Evolutionary conservation across 2,329 filamentous ascomycete species (phyloP).

Genomic region (Myriangium duriaei): DNA sequence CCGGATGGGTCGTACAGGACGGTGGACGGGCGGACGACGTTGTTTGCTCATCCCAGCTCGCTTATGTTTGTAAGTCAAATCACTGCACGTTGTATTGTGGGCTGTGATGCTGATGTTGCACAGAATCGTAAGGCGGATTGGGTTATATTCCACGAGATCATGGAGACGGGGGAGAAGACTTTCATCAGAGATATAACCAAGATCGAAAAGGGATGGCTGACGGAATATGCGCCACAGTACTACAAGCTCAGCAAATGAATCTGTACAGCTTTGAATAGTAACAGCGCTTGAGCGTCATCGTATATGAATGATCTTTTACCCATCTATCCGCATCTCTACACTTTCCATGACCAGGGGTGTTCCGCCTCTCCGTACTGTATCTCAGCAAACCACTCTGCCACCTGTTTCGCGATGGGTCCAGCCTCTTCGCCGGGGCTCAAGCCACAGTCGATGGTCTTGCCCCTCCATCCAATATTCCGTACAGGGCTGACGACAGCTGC

Average conservation of each 20-base stretch:
- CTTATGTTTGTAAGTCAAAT: constrained; percentile 60
- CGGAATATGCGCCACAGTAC: constrained; percentile 77
- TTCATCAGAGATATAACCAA: constrained; percentile 88
- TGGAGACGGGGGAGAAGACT: constrained; percentile 78
- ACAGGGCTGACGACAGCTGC: constrained; percentile 90
- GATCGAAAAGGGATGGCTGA: constrained; percentile 82
- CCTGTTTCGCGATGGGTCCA: constrained; percentile 68
- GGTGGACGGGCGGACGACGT: constrained; percentile 61
- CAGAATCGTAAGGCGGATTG: constrained; percentile 85
- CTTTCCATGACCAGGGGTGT: constrained; percentile 67
- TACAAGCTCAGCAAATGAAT: constrained; percentile 45
- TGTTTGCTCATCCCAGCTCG: constrained; percentile 83
- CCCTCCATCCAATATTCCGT: constrained; percentile 79
- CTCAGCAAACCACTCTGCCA: constrained; percentile 94
- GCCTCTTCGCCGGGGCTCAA: constrained; percentile 71
- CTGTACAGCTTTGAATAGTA: background rate
- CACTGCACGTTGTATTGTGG: background rate
- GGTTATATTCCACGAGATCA: constrained; percentile 88
- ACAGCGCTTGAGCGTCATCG: too few species aligned
- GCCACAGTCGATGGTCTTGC: constrained; percentile 68
- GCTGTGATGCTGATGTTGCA: background rate
- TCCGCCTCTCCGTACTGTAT: constrained; percentile 92
- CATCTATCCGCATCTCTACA: constrained; percentile 1
- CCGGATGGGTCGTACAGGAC: constrained; percentile 81
- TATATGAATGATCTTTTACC: too few species aligned